Conservation (phyloP, 148 eudicot genomes). For the Arbutus unedo region DNA sequence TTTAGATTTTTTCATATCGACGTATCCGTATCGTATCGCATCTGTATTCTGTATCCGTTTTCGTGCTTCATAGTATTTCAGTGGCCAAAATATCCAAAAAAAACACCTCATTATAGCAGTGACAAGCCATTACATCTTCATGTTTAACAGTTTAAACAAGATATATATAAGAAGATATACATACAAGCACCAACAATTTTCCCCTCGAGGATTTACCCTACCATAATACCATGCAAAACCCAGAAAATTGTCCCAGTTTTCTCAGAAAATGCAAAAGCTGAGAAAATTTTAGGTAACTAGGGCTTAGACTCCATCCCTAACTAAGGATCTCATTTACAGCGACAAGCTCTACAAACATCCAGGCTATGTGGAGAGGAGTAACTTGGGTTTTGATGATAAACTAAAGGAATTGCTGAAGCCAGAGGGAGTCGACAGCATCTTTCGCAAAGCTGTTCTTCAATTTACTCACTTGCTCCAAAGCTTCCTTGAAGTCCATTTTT, state of each 20-base stretch:
- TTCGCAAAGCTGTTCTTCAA: constrained; percentile 64
- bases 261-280: background rate
- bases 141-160: background rate
- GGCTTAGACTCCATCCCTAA: background rate
- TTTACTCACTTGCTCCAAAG: constrained; percentile 47
- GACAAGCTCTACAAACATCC: background rate
- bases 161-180: background rate
- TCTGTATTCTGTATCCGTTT: too few species aligned
- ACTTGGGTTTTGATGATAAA: constrained; percentile 1
- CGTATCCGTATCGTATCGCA: too few species aligned
- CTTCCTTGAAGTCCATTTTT: constrained; percentile 69
- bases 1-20: too few species aligned
- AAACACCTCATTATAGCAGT: background rate
- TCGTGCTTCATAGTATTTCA: too few species aligned
- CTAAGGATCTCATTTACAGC: background rate
- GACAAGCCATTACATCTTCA: background rate
- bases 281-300: background rate
- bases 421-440: constrained; percentile 55
- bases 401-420: constrained; percentile 89
- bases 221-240: background rate
- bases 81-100: background rate
- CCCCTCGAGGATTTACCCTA: background rate
- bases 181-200: background rate
- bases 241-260: background rate
- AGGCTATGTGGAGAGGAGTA: background rate